These are phyloP conservation scores for Leptodontidium sp. DNA, from an alignment of 2,329 filamentous ascomycete species.

Conservation along the genomic window DNA sequence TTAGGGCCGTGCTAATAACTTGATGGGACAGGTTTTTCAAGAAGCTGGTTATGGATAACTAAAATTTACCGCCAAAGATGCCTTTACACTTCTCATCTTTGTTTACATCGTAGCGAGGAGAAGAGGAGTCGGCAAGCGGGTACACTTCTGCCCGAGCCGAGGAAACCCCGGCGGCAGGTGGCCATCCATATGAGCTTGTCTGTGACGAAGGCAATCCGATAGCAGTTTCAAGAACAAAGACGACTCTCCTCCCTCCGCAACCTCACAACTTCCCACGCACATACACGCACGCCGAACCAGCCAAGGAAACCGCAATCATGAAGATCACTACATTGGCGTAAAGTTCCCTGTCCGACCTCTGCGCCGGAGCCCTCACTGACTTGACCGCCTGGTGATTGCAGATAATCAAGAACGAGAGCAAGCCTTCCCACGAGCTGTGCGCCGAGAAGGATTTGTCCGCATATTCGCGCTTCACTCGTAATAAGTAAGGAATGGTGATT, in stretches of 20 bases:
- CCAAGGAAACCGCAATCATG: conserved; percentile 21
- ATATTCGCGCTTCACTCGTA: conserved; percentile 82
- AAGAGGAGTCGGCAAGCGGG: conserved; percentile 1
- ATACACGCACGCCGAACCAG: neutral
- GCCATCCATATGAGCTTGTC: conserved; percentile 4
- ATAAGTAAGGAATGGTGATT: conserved; percentile 59
- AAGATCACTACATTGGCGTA: conserved; percentile 80
- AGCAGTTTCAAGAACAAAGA: conserved; percentile 19
- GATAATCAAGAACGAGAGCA: conserved; percentile 82
- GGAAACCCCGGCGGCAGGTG: neutral
- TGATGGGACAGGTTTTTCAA: too few relatives aligned
- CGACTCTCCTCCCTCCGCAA: neutral
- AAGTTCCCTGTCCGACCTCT: conserved; percentile 29
- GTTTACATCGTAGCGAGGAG: too few relatives aligned
- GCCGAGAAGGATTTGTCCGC: conserved; percentile 79
- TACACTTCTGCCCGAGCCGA: conserved; percentile 1
- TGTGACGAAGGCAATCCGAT: conserved; percentile 18
- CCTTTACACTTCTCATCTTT: too few relatives aligned
- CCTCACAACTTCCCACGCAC: neutral
- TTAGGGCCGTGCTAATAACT: too few relatives aligned
- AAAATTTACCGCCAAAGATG: too few relatives aligned
- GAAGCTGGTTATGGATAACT: too few relatives aligned
- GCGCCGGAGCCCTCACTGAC: conserved; percentile 23
- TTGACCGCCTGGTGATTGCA: conserved; percentile 51
- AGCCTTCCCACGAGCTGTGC: conserved; percentile 79